Percentiles rank a stretch among this genome's conserved stretches.
These are phyloP conservation scores for Epichloe baconii DNA, from an alignment of 2,329 filamentous ascomycete species.

Conservation along the genomic window DNA sequence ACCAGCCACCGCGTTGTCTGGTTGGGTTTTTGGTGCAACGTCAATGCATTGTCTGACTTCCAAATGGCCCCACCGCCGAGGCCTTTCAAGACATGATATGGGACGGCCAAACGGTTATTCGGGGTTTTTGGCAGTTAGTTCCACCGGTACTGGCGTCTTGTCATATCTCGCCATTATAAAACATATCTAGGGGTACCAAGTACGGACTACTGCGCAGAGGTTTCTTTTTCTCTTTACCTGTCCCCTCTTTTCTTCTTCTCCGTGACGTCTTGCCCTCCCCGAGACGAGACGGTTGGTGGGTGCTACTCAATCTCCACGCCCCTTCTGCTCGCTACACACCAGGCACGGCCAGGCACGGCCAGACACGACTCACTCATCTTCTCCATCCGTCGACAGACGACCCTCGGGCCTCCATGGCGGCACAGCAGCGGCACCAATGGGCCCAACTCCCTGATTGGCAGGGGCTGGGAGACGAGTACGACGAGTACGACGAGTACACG, in stretches of 20 bases:
- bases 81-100: background rate
- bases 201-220: background rate
- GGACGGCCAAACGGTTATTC: background rate
- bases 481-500: slow-evolving; percentile 6
- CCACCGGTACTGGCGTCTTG: background rate
- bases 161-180: no score
- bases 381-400: background rate
- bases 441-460: slow-evolving; percentile 38
- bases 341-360: no score
- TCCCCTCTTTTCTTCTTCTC: background rate
- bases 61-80: background rate
- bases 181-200: background rate
- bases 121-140: background rate
- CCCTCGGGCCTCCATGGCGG: slow-evolving; percentile 2
- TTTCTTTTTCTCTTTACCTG: background rate
- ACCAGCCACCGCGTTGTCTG: slow-evolving; percentile 1
- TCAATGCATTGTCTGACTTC: background rate
- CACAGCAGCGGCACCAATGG: slow-evolving; percentile 34
- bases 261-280: background rate
- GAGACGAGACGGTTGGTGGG: background rate
- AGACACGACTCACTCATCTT: background rate
- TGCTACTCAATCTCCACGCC: background rate
- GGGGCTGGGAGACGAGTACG: slow-evolving; percentile 4
- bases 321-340: background rate
- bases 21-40: no score